Conservation (phyloP, 306 rosid species). For the Biancaea sappan region DNA sequence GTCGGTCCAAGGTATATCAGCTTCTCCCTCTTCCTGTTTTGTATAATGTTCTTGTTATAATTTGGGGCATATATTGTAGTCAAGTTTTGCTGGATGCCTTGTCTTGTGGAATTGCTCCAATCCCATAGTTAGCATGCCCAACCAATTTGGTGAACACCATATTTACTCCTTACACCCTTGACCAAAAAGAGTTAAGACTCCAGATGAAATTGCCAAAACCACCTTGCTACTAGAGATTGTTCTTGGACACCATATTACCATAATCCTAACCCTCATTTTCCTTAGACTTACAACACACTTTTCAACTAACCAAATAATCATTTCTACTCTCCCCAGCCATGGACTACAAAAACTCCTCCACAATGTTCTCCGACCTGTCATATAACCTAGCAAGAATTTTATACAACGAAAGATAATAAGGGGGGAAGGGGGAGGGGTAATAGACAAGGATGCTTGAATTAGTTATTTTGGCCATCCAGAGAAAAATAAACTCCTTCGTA, state of each 20-base stretch:
- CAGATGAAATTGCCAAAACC: background rate
- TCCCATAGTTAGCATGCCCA: too few species aligned
- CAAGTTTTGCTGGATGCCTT: background rate
- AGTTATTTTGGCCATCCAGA: too few species aligned
- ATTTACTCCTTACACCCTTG: background rate
- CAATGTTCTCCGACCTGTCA: background rate
- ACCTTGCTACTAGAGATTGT: background rate
- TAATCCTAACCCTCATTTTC: background rate
- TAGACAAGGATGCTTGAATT: background rate
- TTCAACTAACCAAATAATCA: background rate
- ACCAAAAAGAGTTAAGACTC: background rate
- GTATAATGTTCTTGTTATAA: constrained; percentile 5
- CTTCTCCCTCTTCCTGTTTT: constrained; percentile 3
- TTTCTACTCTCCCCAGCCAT: background rate
- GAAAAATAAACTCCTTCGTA: background rate
- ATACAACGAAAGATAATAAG: background rate
- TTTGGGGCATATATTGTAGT: constrained; percentile 4
- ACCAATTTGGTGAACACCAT: background rate
- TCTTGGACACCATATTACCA: background rate
- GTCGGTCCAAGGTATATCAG: constrained; percentile 77
- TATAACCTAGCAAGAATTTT: background rate
- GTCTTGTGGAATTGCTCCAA: background rate
- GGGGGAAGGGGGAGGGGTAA: background rate
- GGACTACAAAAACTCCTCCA: background rate
- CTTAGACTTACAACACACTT: background rate